phyloP scores from a whole-genome alignment of 2,329 filamentous ascomycete species.

The Colletotrichum noveboracense region DNA sequence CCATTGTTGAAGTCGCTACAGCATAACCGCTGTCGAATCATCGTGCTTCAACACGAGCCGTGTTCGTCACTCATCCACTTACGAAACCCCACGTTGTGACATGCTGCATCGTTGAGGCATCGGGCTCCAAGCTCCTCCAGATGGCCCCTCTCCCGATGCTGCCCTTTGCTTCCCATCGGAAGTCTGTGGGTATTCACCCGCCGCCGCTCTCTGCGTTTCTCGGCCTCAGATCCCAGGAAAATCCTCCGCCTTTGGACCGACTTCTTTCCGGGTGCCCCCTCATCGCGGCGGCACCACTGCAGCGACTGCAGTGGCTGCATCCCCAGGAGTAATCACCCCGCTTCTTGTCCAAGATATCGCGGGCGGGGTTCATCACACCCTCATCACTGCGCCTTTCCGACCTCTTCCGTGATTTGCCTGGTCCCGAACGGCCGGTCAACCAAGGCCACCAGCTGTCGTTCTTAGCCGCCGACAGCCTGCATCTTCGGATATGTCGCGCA shows the following conservation, averaged over 20 bases:
- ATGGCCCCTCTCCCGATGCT: slow-evolving; percentile 12
- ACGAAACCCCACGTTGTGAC: slow-evolving; percentile 17
- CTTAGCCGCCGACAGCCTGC: not conserved
- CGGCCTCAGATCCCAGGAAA: slow-evolving; percentile 7
- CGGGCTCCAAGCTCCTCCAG: slow-evolving; percentile 5
- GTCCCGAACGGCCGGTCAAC: slow-evolving; percentile 14
- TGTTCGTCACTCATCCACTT: slow-evolving; percentile 16
- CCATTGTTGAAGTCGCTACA: not conserved
- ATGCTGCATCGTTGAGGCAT: slow-evolving; percentile 17
- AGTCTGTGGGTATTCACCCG: slow-evolving; percentile 11
- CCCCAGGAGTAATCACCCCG: slow-evolving; percentile 5
- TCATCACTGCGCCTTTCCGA: slow-evolving; percentile 15
- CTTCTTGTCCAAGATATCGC: slow-evolving; percentile 17
- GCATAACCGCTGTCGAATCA: slow-evolving; percentile 11
- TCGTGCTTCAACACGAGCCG: not conserved
- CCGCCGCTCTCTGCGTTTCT: slow-evolving; percentile 2
- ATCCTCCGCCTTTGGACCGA: slow-evolving; percentile 21
- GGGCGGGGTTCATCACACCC: slow-evolving; percentile 17
- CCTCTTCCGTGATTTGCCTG: slow-evolving; percentile 8
- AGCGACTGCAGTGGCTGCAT: slow-evolving; percentile 12
- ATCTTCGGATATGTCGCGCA: slow-evolving; percentile 1
- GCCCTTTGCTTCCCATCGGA: not conserved
- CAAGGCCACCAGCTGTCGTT: not conserved
- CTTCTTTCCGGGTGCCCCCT: slow-evolving; percentile 10
- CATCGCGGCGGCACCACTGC: slow-evolving; percentile 6